Percentiles rank a stretch among this genome's conserved stretches.
phyloP scores from a whole-genome alignment of 495 filamentous ascomycete genomes.

The Aspergillus diversus region DNA sequence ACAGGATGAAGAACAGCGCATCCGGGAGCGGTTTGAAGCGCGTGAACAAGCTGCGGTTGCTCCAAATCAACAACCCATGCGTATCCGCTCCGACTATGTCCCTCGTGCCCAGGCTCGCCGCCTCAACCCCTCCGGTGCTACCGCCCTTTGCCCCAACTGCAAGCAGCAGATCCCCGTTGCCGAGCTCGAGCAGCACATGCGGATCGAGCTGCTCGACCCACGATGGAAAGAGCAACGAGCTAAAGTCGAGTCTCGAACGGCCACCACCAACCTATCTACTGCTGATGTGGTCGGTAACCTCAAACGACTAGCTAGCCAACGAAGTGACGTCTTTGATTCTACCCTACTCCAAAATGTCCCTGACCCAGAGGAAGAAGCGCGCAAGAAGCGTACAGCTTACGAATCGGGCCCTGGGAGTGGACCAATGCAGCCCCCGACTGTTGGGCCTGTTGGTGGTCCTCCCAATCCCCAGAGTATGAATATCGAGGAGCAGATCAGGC shows the following conservation, averaged over 20 bases:
- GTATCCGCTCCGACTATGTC: slow-evolving; percentile 91
- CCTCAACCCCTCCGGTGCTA: slow-evolving; percentile 62
- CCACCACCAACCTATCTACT: slow-evolving; percentile 86
- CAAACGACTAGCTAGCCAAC: slow-evolving; percentile 92
- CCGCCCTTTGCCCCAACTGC: slow-evolving; percentile 91
- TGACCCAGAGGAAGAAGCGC: slow-evolving; percentile 67
- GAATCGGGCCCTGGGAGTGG: slow-evolving; percentile 31
- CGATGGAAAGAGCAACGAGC: slow-evolving; percentile 95
- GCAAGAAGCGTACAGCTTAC: slow-evolving; percentile 75
- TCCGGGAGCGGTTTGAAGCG: slow-evolving; percentile 69
- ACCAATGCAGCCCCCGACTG: slow-evolving; percentile 28
- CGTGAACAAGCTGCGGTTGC: slow-evolving; percentile 71
- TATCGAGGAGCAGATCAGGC: slow-evolving; percentile 54
- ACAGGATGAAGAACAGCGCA: slow-evolving; percentile 68
- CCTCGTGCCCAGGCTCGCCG: slow-evolving; percentile 77
- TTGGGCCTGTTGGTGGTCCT: slow-evolving; percentile 33
- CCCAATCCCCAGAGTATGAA: slow-evolving; percentile 49
- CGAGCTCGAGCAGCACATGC: slow-evolving; percentile 93
- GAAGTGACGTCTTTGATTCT: slow-evolving; percentile 87
- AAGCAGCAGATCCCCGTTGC: slow-evolving; percentile 82
- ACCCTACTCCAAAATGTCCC: slow-evolving; percentile 32
- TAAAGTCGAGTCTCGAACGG: slow-evolving; percentile 79
- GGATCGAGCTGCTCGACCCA: slow-evolving; percentile 93
- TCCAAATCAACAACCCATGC: slow-evolving; percentile 71
- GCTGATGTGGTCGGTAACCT: slow-evolving; percentile 90